Evolutionary conservation across 2,329 filamentous ascomycete genomes (phyloP), one percentile per base, ranked within the genome.

Genomic region (Exophiala sideris): DNA sequence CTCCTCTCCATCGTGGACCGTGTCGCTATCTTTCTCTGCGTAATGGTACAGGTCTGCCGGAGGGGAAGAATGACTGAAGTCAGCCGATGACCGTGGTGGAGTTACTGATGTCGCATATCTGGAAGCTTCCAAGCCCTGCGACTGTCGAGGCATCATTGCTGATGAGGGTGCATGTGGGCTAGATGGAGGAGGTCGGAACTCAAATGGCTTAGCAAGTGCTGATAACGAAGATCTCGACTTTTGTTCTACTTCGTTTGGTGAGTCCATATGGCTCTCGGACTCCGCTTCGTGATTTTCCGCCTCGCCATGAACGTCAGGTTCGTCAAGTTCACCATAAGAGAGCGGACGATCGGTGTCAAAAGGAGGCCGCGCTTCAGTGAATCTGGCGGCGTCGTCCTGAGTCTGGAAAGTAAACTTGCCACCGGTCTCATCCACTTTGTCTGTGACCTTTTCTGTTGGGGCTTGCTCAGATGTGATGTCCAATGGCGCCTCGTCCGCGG

Each of bases 131-230:
- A 60, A 20, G 16, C 57, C 59, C 20, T 52, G 53, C 8, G 44
- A 21, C 14, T 55, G 52, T 32, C 21, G 34, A 29, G 58, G 42
- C 16, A 40, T 46, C 3, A 39, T 45, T 21, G 52, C 39, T n/a
- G 48, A 60, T 45, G 14, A 55, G 39, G 21, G 59, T 56, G 12
- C 67, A 64, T 24, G 67, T 58, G 50, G 70, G 67, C 44, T 66
- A 61, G 38, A 66, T 54, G 48, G 68, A 64, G 47, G 64, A 64
- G 55, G 70, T 64, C 54, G 72, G 69, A 74, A 78, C 51, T 79
- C 79, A 67, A 94, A 95, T 0, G 87, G 79, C 63, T 82, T 83
- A 0, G 88, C 87, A 12, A 83, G 79, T 3, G 87, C 86, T 34
- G 88, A 91, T 20, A 91, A 75, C 3, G 83, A 83, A 61, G 79